phyloP scores from a whole-genome alignment of 2,329 filamentous ascomycete species.

The Ophiostoma sp. region DNA sequence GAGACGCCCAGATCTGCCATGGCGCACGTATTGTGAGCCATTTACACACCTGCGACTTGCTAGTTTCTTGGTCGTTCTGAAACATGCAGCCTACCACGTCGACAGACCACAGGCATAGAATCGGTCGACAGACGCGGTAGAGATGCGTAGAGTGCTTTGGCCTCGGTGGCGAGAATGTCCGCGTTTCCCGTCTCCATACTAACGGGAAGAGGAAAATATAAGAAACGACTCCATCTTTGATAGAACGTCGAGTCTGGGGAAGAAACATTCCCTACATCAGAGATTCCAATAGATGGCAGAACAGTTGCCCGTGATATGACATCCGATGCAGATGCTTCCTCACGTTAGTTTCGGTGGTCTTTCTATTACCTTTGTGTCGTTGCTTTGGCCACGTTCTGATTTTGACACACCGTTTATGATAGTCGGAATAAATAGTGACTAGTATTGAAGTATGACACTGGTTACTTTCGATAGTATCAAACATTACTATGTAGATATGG shows the following conservation, averaged over 20 bases:
- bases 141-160: background rate
- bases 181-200: background rate
- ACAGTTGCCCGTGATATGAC: background rate
- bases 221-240: background rate
- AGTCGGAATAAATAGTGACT: background rate
- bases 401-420: background rate
- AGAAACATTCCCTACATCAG: background rate
- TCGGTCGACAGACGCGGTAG: background rate
- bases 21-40: background rate
- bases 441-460: too few species aligned
- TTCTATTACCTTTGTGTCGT: background rate
- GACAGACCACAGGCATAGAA: background rate
- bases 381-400: background rate
- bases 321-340: too few species aligned
- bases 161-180: background rate
- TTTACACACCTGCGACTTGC: background rate
- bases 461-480: too few species aligned
- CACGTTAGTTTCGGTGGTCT: background rate
- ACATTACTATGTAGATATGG: too few species aligned
- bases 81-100: background rate
- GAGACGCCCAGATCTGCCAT: background rate
- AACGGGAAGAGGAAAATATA: background rate
- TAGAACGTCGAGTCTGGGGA: slow-evolving; percentile 5
- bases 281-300: background rate
- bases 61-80: background rate